A percentile compares a stretch with the other conserved stretches of the same genome.
Conservation (phyloP, 192 early-diverging fungal genomes). For the Thamnidium elegans region DNA sequence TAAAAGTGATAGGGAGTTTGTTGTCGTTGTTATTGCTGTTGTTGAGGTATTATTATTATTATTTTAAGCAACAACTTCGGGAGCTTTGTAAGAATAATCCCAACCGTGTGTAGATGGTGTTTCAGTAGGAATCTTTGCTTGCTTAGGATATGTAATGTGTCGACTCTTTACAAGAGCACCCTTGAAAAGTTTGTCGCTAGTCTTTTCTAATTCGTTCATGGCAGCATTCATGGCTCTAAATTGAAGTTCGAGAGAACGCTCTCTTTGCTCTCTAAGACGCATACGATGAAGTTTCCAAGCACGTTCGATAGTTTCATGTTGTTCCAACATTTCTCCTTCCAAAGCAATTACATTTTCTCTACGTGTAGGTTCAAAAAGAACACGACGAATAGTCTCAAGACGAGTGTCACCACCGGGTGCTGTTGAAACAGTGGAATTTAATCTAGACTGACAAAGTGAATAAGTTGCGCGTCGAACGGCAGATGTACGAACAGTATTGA, state of each 20-base stretch:
- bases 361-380: conserved; percentile 61
- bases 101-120: conserved; percentile 68
- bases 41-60: too few relatives aligned
- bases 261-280: conserved; percentile 44
- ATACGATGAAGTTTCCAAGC: conserved; percentile 61
- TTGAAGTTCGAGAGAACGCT: conserved; percentile 49
- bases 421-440: conserved; percentile 16
- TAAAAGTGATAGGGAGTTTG: too few relatives aligned
- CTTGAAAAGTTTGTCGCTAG: conserved; percentile 58
- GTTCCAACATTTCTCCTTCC: conserved; percentile 54
- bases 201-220: conserved; percentile 62
- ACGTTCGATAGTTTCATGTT: conserved; percentile 70
- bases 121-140: conserved; percentile 73
- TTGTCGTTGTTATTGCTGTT: too few relatives aligned
- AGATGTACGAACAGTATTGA: conserved; percentile 9
- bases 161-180: conserved; percentile 56
- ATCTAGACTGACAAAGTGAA: not conserved
- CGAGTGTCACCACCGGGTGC: conserved; percentile 52
- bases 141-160: conserved; percentile 62
- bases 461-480: conserved; percentile 1
- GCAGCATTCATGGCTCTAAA: conserved; percentile 64
- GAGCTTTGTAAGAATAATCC: conserved; percentile 56
- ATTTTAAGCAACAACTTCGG: not conserved
- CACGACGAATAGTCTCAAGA: conserved; percentile 68
- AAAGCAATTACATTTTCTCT: conserved; percentile 32